Base-by-base conservation (phyloP, 1,284 basidiomycete genomes). In the Athelia sp. region DNA sequence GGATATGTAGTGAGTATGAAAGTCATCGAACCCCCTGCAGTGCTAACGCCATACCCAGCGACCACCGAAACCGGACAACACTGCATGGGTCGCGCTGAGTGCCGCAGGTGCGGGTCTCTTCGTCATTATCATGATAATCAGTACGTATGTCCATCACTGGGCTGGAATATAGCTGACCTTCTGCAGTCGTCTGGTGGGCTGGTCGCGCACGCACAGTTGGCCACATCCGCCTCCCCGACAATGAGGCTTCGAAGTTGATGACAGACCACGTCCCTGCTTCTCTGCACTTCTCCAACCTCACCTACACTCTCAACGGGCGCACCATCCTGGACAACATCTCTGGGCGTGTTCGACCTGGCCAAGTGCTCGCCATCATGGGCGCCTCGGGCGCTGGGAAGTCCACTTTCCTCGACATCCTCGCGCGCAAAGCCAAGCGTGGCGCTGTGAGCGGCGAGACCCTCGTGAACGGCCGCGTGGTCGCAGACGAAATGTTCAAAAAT, bases 361-460 rank as follows among this genome's bases (percentile, higher is more conserved):
- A 94, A 65, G 74, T 98, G 36, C 82, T 95, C 71, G 95, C 93
- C 1, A 91, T 98, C 61, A 94, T 98, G 88, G 94, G 95, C 50
- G 92, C 94, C 0, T 96, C 93, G 0, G 96, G 96, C 17, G 94
- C 95, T 0, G 96, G 96, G 47, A 99, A 99, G 68, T 95, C 93
- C 1, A 97, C 96, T 0, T 81, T 98, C 61, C 82, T 99, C 43
- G 96, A 99, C 64, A 94, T 99, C 51, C 82, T 99, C 14, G 96
- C 95, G 2, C 77, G 91, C 47, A 93, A 93, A 65, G 71, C 78
- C 57, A 98, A 99, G 72, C 77, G 84, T 3, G 96, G 96, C 1
- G 59, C 60, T 2, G 87, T 95, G 0, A 67, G 71, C 21, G 95
- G 95, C 1, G 78, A 76, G 17, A 87, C 87, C 38, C 79, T 93